These are phyloP conservation scores for Hortaea sp. DNA, from an alignment of 2,329 filamentous ascomycete genomes.

Conservation along the genomic window DNA sequence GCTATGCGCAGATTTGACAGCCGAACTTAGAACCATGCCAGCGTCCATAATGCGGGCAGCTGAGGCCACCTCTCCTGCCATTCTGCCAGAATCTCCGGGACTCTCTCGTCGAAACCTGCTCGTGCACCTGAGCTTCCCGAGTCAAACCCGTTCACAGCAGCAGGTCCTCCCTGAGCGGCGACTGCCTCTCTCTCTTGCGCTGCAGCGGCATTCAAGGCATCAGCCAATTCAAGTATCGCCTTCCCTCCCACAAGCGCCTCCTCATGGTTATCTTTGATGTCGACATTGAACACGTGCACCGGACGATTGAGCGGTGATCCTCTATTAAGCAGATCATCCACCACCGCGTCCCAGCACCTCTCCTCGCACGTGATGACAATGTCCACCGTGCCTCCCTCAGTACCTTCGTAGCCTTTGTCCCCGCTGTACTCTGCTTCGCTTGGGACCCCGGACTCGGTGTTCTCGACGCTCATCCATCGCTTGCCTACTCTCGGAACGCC, in stretches of 20 bases:
- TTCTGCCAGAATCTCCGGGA: conserved; percentile 79
- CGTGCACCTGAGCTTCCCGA: conserved; percentile 57
- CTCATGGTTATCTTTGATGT: conserved; percentile 97
- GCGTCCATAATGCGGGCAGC: conserved; percentile 82
- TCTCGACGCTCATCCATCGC: conserved; percentile 3
- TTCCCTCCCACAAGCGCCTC: conserved; percentile 84
- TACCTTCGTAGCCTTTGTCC: conserved; percentile 67
- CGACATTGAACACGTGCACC: conserved; percentile 96
- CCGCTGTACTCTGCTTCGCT: conserved; percentile 40
- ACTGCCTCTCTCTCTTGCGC: conserved; percentile 59
- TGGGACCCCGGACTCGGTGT: neutral
- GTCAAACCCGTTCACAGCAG: conserved; percentile 54
- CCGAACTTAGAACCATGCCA: conserved; percentile 69
- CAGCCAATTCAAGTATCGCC: conserved; percentile 84
- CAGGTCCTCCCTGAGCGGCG: conserved; percentile 31
- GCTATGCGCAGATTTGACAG: too few relatives aligned
- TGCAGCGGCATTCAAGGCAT: conserved; percentile 72
- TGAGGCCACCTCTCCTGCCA: conserved; percentile 97
- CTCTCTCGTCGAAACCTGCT: conserved; percentile 77
- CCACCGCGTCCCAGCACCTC: conserved; percentile 93
- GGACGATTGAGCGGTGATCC: conserved; percentile 81
- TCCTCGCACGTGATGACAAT: conserved; percentile 96
- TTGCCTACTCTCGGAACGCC: conserved; percentile 75
- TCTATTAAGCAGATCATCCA: conserved; percentile 82
- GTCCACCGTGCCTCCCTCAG: conserved; percentile 83